Evolutionary conservation across 1,284 basidiomycete species (phyloP).

Genomic region (Cystobasidiaceae sp.): DNA sequence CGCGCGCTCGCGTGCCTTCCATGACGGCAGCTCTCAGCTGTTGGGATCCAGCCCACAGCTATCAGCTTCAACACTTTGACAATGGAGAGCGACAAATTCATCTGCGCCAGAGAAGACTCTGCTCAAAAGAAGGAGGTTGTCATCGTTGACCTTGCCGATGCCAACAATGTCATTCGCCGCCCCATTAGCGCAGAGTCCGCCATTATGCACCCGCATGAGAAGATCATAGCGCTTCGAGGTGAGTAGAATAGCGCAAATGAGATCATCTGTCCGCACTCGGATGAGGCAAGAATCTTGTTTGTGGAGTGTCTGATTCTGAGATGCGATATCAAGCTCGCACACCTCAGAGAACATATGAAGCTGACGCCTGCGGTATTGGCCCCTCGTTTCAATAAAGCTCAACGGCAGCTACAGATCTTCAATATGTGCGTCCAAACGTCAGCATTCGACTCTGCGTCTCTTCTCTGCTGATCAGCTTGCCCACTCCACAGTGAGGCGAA

Average conservation of each 20-base stretch:
- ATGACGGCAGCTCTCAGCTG: conserved; percentile 89
- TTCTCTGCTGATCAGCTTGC: too few relatives aligned
- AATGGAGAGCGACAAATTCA: conserved; percentile 94
- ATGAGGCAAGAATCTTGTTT: too few relatives aligned
- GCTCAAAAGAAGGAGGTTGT: conserved; percentile 72
- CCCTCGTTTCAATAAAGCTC: too few relatives aligned
- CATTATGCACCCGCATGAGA: conserved; percentile 96
- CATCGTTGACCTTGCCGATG: conserved; percentile 91
- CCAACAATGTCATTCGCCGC: conserved; percentile 90
- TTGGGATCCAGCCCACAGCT: conserved; percentile 91
- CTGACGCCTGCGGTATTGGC: too few relatives aligned
- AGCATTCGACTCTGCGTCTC: neutral
- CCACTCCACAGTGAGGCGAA: conserved; percentile 66
- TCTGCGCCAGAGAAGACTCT: conserved; percentile 57
- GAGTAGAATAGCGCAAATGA: conserved; percentile 38
- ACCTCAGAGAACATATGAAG: too few relatives aligned
- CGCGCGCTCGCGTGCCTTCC: too few relatives aligned
- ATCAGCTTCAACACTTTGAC: conserved; percentile 97
- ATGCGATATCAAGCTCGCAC: too few relatives aligned
- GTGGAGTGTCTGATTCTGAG: too few relatives aligned
- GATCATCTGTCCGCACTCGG: too few relatives aligned
- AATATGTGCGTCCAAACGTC: conserved; percentile 64
- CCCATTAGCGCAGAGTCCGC: conserved; percentile 97
- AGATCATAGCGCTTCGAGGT: conserved; percentile 95
- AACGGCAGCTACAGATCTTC: conserved; percentile 93